Base-by-base conservation (phyloP, 768 basidiomycete genomes). In the Suillus decipiens region DNA sequence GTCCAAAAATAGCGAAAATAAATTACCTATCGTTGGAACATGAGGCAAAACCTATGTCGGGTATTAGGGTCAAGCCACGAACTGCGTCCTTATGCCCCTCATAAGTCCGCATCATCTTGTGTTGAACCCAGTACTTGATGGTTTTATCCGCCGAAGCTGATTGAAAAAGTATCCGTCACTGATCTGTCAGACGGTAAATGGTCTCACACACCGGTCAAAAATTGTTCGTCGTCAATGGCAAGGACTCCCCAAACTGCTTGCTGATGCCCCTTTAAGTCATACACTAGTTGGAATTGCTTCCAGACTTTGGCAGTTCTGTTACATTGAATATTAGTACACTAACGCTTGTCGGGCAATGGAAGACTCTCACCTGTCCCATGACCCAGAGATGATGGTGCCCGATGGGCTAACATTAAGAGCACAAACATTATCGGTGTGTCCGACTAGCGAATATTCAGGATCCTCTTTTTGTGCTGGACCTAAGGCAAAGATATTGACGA, bases 171-270 rank as follows among this genome's bases (percentile, higher is more conserved):
- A 58, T 63, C 68, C 61, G 69, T 50, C 63, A 60, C 11, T 36
- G 24, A 51, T 17, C 39, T 14, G 59, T 14, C 39, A 56, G 51
- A 61, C 6, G 31, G 50, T 47, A 60, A 12, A 41, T 36, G 15
- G 5, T 42, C n/a, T 47, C 14, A 70, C 78, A 62, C 65, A 93
- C 95, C 95, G 47, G 96, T 97, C 68, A 99, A 75, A 67, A 86
- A 89, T 65, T 88, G 82, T 12, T 89, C 87, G 59, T 89, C 87
- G 45, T 88, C 88, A 34, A 98, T 77, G 24, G 88, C 89, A 53
- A 92, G 77, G 6, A 97, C 95, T 5, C 94, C 92, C 95, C 95
- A 97, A 2, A 99, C 96, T 9, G 96, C 89, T 75, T 95, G 92
- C 61, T 89, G 80, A 71, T 99, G 96, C 19, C 89, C 93, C 69